Evolutionary conservation across 2,329 filamentous ascomycete genomes (phyloP).

Genomic region (Fusarium sublunatum): DNA sequence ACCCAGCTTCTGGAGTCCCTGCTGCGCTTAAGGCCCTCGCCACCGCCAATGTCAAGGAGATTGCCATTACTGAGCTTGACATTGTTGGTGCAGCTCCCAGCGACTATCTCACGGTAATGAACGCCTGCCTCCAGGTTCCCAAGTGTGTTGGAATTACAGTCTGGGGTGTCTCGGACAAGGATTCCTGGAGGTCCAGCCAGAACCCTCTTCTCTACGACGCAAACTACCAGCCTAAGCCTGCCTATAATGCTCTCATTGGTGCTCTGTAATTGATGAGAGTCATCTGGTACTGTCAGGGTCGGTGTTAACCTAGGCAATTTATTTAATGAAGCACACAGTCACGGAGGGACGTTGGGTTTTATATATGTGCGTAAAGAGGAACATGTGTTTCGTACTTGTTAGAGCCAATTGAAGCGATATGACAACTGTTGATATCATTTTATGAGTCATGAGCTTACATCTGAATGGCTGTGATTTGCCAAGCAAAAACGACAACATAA

Average conservation of each 20-base stretch:
- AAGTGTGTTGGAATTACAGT: constrained; percentile 75
- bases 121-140: constrained; percentile 66
- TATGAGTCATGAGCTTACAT: too few relatives aligned
- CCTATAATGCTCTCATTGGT: constrained; percentile 56
- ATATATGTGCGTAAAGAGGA: too few relatives aligned
- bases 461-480: too few relatives aligned
- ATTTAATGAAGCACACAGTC: too few relatives aligned
- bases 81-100: constrained; percentile 66
- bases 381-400: too few relatives aligned
- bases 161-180: constrained; percentile 65
- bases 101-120: constrained; percentile 69
- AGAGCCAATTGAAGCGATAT: too few relatives aligned
- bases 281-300: too few relatives aligned
- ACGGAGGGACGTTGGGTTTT: too few relatives aligned
- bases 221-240: constrained; percentile 63
- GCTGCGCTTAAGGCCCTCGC: constrained; percentile 65
- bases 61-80: constrained; percentile 76
- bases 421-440: too few relatives aligned
- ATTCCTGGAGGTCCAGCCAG: constrained; percentile 46
- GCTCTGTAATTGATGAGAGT: constrained; percentile 12
- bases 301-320: too few relatives aligned
- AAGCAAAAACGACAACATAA: too few relatives aligned
- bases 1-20: constrained; percentile 62
- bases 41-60: constrained; percentile 62
- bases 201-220: constrained; percentile 66